Percentiles rank a stretch among this genome's conserved stretches.
These are phyloP conservation scores for Papiliotrema terrestris DNA, from an alignment of 1,284 basidiomycete species.

Conservation along the genomic window DNA sequence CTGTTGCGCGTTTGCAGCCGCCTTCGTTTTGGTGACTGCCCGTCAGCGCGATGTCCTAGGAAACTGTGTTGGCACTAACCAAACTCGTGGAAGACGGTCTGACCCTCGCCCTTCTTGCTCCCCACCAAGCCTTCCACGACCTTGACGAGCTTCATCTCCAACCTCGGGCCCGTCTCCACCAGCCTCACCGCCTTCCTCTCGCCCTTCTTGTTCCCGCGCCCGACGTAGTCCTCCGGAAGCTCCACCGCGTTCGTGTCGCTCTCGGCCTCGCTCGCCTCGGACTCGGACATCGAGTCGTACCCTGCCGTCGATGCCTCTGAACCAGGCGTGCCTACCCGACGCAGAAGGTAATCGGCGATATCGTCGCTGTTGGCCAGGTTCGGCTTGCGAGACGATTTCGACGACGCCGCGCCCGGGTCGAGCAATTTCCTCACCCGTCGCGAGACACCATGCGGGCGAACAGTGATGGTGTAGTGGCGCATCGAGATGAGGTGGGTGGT, in stretches of 20 bases:
- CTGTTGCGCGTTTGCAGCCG: slow-evolving; percentile 63
- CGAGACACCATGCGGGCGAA: slow-evolving; percentile 91
- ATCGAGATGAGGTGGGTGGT: slow-evolving; percentile 84
- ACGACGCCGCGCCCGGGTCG: slow-evolving; percentile 41
- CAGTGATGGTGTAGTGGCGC: slow-evolving; percentile 91
- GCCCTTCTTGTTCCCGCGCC: slow-evolving; percentile 87
- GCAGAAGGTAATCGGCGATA: slow-evolving; percentile 89
- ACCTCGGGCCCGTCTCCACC: slow-evolving; percentile 90
- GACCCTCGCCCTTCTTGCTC: slow-evolving; percentile 60
- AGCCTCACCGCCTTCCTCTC: slow-evolving; percentile 85
- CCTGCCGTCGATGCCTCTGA: slow-evolving; percentile 53
- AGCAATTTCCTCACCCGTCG: slow-evolving; percentile 86
- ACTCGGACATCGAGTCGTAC: slow-evolving; percentile 71
- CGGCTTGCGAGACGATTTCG: slow-evolving; percentile 3
- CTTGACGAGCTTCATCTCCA: slow-evolving; percentile 91
- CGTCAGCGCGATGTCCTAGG: slow-evolving; percentile 1
- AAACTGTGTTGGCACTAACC: slow-evolving; percentile 55
- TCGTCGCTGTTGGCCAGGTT: slow-evolving; percentile 87
- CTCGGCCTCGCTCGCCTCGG: slow-evolving; percentile 63
- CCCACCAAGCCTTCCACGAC: slow-evolving; percentile 91
- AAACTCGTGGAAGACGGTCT: slow-evolving; percentile 87
- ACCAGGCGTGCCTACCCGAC: slow-evolving; percentile 63
- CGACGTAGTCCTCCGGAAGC: slow-evolving; percentile 88
- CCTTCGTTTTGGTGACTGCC: slow-evolving; percentile 76
- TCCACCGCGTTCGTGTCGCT: slow-evolving; percentile 69